Percentiles rank a stretch among this genome's conserved stretches.
phyloP scores from a whole-genome alignment of 2,329 filamentous ascomycete genomes.

The Fusarium marasasianum region DNA sequence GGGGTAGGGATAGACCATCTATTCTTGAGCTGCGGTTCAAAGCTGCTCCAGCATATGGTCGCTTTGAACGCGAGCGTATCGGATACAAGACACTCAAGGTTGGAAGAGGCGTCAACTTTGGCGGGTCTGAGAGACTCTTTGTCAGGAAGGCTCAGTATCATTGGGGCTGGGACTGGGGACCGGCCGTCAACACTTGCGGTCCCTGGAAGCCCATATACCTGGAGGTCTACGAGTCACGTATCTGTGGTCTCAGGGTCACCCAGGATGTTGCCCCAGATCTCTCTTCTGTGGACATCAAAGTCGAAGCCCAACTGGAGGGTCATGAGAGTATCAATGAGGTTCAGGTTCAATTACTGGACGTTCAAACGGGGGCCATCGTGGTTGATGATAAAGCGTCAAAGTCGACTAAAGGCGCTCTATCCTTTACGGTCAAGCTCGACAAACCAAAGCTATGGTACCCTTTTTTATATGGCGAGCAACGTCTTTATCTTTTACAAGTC shows the following conservation, averaged over 20 bases:
- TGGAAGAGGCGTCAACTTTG: background rate
- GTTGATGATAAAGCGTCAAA: rapidly evolving
- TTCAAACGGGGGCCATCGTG: rapidly evolving
- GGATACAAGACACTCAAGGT: background rate
- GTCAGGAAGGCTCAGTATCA: constrained; percentile 6
- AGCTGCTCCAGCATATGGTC: background rate
- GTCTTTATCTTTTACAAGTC: background rate
- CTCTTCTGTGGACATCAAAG: background rate
- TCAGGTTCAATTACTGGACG: background rate
- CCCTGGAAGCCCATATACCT: background rate
- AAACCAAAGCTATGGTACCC: background rate
- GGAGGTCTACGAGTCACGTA: background rate
- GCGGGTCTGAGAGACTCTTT: background rate
- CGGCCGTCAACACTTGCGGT: background rate
- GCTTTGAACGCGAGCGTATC: background rate
- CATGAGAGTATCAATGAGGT: rapidly evolving
- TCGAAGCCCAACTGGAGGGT: background rate
- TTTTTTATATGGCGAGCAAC: background rate
- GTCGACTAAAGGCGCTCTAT: rapidly evolving
- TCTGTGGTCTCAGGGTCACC: background rate
- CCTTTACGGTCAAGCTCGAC: rapidly evolving
- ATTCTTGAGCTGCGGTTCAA: background rate
- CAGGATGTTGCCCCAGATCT: background rate
- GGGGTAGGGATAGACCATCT: rapidly evolving
- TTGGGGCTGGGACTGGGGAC: constrained; percentile 23